Evolutionary conservation across 768 basidiomycete species (phyloP).

Genomic region (Mycena polygramma): DNA sequence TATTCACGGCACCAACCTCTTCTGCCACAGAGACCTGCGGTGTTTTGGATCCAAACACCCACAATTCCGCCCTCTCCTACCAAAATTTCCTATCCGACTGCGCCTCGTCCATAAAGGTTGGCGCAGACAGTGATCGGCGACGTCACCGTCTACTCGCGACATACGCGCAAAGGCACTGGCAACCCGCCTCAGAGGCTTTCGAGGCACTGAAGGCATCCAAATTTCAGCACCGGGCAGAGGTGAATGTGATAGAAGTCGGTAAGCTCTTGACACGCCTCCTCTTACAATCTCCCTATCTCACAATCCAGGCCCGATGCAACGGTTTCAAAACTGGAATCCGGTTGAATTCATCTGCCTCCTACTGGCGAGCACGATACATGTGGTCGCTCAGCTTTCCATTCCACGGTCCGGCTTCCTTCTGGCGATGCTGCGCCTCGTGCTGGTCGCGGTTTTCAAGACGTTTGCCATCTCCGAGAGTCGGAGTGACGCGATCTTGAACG

Average conservation of each 20-base stretch:
- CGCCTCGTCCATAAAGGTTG: neutral
- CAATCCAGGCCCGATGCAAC: conserved; percentile 2
- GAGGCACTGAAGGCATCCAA: conserved; percentile 4
- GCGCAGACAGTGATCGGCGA: neutral
- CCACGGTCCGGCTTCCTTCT: conserved; percentile 6
- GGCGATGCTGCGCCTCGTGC: conserved; percentile 1
- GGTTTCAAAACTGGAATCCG: conserved; percentile 10
- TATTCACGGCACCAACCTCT: no score
- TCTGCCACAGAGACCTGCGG: neutral
- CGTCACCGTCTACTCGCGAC: conserved; percentile 10
- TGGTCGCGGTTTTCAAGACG: conserved; percentile 5
- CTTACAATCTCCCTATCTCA: neutral
- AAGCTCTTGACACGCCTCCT: neutral
- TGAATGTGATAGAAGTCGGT: conserved; percentile 2
- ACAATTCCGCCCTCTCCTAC: conserved; percentile 9
- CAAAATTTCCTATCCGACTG: conserved; percentile 5
- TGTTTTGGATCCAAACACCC: conserved; percentile 1
- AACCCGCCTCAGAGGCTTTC: conserved; percentile 7
- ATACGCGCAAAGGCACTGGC: neutral
- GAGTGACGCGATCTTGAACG: conserved; percentile 1
- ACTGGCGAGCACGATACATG: neutral
- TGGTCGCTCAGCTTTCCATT: conserved; percentile 6
- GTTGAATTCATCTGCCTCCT: conserved; percentile 9
- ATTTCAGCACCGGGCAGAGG: conserved; percentile 2
- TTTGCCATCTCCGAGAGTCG: neutral